Evolutionary conservation across 1,139 yeast species (phyloP), one percentile per base, ranked within the genome.

Genomic region (Suhomyces atakaporum): DNA sequence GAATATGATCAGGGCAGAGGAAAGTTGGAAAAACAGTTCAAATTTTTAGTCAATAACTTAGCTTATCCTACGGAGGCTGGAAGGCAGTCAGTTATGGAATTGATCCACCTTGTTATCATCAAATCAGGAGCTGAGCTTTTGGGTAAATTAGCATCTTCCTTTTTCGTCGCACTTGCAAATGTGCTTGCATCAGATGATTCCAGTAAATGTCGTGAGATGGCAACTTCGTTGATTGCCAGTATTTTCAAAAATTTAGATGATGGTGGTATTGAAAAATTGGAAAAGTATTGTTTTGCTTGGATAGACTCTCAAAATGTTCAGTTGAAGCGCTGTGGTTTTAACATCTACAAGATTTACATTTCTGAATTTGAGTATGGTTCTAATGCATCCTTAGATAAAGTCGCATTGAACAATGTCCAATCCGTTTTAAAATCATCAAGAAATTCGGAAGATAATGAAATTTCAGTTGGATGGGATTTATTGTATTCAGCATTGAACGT

Each of bases 1-100:
- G 96, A 89, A 52, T 92, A 87, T 53, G 97, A 95, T 51, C 97
- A 92, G 63, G 90, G 97, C 21, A 77, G 82, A 53, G 90, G 94
- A 5, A 78, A 89, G 47, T 62, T 92, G 36, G 94, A 86, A 47
- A 86, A 83, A 51, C 95, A 87, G 50, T 81, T 90, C 61, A 81
- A 83, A 46, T 82, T 84, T 53, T 70, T 92, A 60, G 84, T 90
- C n/a, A 79, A 79, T 45, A 92, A 94, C 56, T 67, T 94, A 53
- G 75, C 81, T 18, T 94, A 94, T 56, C 92, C 95, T 10, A 82
- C 96, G 4, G 84, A 84, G 43, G 76, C 80, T 29, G 99, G 98
- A 35, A 75, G 97, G 38, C 83, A 84, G 51, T 87, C 97, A 1
- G 95, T 88, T 2, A 79, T 92, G 86, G 98, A 92, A 53, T 69